Conservation (phyloP, 2,329 filamentous ascomycete species). For the Aspergillus niger region DNA sequence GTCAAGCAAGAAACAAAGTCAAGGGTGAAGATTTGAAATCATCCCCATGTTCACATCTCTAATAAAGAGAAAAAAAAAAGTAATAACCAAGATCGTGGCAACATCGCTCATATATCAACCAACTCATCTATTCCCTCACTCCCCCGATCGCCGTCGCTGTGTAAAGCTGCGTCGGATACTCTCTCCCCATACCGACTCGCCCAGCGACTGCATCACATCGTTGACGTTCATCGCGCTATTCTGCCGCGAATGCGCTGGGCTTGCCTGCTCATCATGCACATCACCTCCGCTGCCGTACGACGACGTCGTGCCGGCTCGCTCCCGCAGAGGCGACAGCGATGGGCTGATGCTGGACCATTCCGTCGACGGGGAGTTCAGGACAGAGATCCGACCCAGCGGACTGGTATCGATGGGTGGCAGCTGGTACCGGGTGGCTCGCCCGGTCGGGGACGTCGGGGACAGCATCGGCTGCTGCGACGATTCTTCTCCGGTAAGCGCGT, state of each 20-base stretch:
- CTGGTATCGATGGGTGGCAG: slow-evolving; percentile 52
- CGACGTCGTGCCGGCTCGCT: slow-evolving; percentile 24
- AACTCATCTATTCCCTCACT: slow-evolving; percentile 15
- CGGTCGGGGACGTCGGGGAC: slow-evolving; percentile 32
- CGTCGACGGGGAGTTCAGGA: slow-evolving; percentile 35
- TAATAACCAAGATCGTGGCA: neutral
- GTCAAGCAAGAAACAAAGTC: slow-evolving; percentile 5
- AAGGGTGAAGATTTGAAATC: neutral
- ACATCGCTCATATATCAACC: slow-evolving; percentile 19
- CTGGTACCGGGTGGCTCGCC: slow-evolving; percentile 39
- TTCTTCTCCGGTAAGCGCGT: slow-evolving; percentile 7
- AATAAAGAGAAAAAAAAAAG: slow-evolving; percentile 7
- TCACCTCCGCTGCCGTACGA: slow-evolving; percentile 35
- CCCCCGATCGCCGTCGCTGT: slow-evolving; percentile 51
- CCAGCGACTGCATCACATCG: slow-evolving; percentile 80
- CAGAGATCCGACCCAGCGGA: slow-evolving; percentile 43
- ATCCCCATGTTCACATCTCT: too few relatives aligned
- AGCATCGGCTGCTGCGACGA: slow-evolving; percentile 31
- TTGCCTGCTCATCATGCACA: slow-evolving; percentile 15
- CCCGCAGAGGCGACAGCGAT: slow-evolving; percentile 37
- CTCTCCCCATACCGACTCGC: slow-evolving; percentile 90
- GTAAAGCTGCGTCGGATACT: slow-evolving; percentile 89
- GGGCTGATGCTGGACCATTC: slow-evolving; percentile 59
- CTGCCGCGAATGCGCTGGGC: slow-evolving; percentile 56
- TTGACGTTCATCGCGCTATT: slow-evolving; percentile 72